phyloP scores from a whole-genome alignment of 345 rosid species.

The Adansonia digitata region DNA sequence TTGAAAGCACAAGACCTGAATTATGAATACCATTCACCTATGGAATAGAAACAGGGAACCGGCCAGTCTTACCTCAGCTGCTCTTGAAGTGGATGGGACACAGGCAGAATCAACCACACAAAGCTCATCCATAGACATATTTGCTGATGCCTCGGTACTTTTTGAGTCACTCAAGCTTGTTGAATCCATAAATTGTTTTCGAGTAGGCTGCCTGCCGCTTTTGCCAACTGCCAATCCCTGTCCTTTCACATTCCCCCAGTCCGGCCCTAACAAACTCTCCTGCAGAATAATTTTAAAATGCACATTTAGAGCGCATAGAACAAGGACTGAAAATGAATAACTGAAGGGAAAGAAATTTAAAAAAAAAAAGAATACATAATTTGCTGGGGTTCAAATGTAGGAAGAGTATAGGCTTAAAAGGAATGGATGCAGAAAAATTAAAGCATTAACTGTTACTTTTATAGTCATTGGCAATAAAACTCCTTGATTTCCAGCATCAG shows the following conservation, averaged over 20 bases:
- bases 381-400: neutral
- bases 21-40: too few relatives aligned
- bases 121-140: conserved; percentile 58
- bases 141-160: conserved; percentile 64
- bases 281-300: conserved; percentile 25
- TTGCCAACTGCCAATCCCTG: conserved; percentile 56
- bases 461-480: neutral
- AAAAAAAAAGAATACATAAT: neutral
- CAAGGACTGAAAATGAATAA: neutral
- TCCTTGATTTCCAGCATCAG: neutral
- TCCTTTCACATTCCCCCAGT: conserved; percentile 75
- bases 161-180: conserved; percentile 62
- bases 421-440: neutral
- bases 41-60: neutral
- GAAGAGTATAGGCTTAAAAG: neutral
- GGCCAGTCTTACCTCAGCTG: conserved; percentile 58
- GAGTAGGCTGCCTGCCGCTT: conserved; percentile 62
- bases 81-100: too few relatives aligned
- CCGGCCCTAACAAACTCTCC: conserved; percentile 63
- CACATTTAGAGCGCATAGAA: conserved; percentile 19
- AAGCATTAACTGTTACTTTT: neutral
- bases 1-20: neutral
- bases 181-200: conserved; percentile 61
- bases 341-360: neutral
- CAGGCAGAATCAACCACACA: conserved; percentile 60